phyloP scores from a whole-genome alignment of 768 basidiomycete species.

The Postia placenta region DNA sequence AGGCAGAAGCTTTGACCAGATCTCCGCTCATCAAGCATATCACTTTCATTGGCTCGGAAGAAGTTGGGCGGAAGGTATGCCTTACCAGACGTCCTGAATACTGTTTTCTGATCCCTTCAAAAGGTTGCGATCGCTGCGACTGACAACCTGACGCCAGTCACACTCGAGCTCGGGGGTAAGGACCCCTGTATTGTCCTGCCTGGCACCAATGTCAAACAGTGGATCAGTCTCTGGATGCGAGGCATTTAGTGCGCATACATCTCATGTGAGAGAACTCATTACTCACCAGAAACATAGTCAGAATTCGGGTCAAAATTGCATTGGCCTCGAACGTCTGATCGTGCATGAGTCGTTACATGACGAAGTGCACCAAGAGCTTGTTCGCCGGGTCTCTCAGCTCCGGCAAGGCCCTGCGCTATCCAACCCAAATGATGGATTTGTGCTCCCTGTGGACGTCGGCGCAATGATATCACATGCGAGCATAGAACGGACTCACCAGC shows the following conservation, averaged over 20 bases:
- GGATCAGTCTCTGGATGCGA: conserved; percentile 80
- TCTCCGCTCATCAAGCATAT: conserved; percentile 85
- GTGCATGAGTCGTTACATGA: conserved; percentile 78
- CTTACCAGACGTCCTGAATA: background rate
- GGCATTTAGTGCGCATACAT: conserved; percentile 72
- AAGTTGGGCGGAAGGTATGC: conserved; percentile 64
- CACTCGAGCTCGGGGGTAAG: conserved; percentile 92
- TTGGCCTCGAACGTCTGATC: conserved; percentile 90
- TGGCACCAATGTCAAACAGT: conserved; percentile 74
- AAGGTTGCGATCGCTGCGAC: conserved; percentile 83
- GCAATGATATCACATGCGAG: conserved; percentile 77
- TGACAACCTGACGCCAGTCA: conserved; percentile 83
- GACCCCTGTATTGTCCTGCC: conserved; percentile 91
- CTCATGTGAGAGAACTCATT: background rate
- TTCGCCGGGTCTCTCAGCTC: conserved; percentile 57
- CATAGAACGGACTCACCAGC: conserved; percentile 59
- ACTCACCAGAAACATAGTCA: conserved; percentile 46
- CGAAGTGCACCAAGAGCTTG: conserved; percentile 60
- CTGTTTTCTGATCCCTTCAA: conserved; percentile 1
- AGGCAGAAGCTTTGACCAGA: conserved; percentile 76
- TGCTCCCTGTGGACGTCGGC: conserved; percentile 77
- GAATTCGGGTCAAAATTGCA: conserved; percentile 94
- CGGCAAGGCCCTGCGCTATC: conserved; percentile 76
- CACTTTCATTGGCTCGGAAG: conserved; percentile 86
- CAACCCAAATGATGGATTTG: conserved; percentile 58